Base-by-base conservation (phyloP, 192 early-diverging fungal genomes). In the Podila epicladia region DNA sequence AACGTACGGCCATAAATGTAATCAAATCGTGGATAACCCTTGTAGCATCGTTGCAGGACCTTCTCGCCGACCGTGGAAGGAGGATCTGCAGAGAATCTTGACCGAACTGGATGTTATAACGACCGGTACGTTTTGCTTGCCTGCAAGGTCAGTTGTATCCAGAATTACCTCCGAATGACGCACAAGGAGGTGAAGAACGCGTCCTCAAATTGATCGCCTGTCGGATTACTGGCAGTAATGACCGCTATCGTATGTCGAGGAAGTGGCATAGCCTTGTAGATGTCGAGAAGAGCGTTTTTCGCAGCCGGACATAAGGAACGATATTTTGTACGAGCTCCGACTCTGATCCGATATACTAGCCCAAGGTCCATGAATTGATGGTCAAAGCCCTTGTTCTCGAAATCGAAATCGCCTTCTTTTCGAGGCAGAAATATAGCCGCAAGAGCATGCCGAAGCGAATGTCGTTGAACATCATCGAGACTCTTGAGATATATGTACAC, bases 321-420 rank as follows among this genome's bases (percentile, higher is more conserved):
- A 32, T 41, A 79, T 72, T 71, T 24, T 22, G 35, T 31, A 41
- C 62, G 6, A 28, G 12, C 22, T 41, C 38, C 41, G 28, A 58
- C 61, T 57, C 32, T 60, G 64, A 49, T 58, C 57, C 57, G 69
- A 66, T 78, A 72, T 24, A 75, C 65, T 53, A 71, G 57, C 33
- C 67, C 60, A 33, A 69, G 65, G 58, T 75, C 74, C 49, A 75
- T 70, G 41, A 78, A 72, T 49, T 63, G 24, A 24, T 50, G 58
- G 24, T 78, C 75, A 55, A 78, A 78, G 35, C 62, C 62, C 38
- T 26, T 64, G 22, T 64, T 48, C 62, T 64, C 62, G 50, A 69
- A 55, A n/a, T 60, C 61, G 62, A 59, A 20, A 48, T 50, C 41
- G 26, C 58, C 58, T 22, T 55, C 41, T 58, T 58, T 65, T 70